phyloP scores from a whole-genome alignment of 257 asterid genomes.

The Primulina huaijiensis region DNA sequence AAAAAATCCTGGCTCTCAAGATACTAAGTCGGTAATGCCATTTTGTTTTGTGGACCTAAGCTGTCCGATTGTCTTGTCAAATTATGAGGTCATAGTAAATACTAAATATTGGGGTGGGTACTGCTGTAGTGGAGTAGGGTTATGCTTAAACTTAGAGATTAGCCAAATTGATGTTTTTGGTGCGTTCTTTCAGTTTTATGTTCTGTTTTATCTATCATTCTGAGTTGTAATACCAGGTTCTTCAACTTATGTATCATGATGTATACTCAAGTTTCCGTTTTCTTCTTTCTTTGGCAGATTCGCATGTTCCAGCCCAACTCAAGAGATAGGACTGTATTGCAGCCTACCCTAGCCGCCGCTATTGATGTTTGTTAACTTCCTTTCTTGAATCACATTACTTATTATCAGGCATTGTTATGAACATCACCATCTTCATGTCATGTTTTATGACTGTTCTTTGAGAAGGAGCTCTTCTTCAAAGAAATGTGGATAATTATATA shows the following conservation, averaged over 20 bases:
- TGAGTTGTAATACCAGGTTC: conserved; percentile 15
- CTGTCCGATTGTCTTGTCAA: conserved; percentile 7
- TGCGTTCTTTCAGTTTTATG: conserved; percentile 11
- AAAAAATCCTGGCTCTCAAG: neutral
- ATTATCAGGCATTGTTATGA: conserved; percentile 8
- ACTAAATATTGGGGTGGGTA: conserved; percentile 12
- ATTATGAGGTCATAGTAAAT: neutral
- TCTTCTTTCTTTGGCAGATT: conserved; percentile 45
- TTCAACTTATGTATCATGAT: conserved; percentile 2
- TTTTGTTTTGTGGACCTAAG: neutral
- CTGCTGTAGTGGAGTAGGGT: conserved; percentile 9
- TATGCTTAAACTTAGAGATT: neutral
- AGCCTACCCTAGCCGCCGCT: conserved; percentile 95
- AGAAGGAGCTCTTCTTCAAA: neutral
- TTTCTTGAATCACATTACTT: conserved; percentile 17
- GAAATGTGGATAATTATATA: neutral
- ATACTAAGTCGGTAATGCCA: conserved; percentile 14
- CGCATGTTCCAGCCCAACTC: conserved; percentile 98
- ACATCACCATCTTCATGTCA: neutral
- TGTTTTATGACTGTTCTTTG: conserved; percentile 1
- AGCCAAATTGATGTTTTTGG: neutral
- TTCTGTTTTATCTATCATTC: conserved; percentile 17
- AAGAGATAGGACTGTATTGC: conserved; percentile 85
- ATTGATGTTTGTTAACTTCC: conserved; percentile 67
- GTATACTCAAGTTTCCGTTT: conserved; percentile 7